phyloP scores from a whole-genome alignment of 768 basidiomycete genomes.

The Botryobasidium botryosum region DNA sequence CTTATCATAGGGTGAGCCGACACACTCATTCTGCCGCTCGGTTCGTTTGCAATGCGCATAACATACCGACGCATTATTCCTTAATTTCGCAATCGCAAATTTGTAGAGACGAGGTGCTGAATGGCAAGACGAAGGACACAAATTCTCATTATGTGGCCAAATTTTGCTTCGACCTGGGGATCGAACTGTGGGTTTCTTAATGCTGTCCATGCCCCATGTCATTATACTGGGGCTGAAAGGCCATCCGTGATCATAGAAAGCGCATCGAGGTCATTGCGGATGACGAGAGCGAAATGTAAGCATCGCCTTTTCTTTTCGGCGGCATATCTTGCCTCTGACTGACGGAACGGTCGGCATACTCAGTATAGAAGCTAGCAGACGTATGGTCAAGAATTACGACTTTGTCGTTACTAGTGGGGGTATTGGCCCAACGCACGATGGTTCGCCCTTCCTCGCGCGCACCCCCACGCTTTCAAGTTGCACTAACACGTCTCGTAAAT shows the following conservation, averaged over 20 bases:
- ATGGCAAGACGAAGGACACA: conserved; percentile 9
- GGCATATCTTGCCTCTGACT: neutral
- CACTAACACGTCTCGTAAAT: neutral
- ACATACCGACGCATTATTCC: too few relatives aligned
- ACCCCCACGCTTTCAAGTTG: conserved; percentile 5
- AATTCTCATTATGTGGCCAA: conserved; percentile 10
- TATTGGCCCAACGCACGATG: conserved; percentile 83
- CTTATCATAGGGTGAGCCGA: too few relatives aligned
- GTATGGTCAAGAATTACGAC: conserved; percentile 70
- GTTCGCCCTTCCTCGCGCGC: conserved; percentile 25
- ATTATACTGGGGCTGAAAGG: neutral
- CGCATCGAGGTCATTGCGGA: conserved; percentile 86
- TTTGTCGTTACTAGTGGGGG: conserved; percentile 85
- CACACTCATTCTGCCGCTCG: too few relatives aligned
- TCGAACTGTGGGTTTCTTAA: conserved; percentile 5
- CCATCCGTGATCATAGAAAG: conserved; percentile 33
- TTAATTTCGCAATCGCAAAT: too few relatives aligned
- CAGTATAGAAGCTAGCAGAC: conserved; percentile 68
- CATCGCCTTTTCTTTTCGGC: conserved; percentile 4
- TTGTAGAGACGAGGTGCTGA: conserved; percentile 8
- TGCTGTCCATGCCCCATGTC: neutral
- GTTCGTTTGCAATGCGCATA: too few relatives aligned
- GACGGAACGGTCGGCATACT: neutral
- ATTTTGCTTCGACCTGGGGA: conserved; percentile 10
- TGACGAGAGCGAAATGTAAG: conserved; percentile 77